Evolutionary conservation across 2,329 filamentous ascomycete species (phyloP).

Genomic region (Verticillium alfalfae): DNA sequence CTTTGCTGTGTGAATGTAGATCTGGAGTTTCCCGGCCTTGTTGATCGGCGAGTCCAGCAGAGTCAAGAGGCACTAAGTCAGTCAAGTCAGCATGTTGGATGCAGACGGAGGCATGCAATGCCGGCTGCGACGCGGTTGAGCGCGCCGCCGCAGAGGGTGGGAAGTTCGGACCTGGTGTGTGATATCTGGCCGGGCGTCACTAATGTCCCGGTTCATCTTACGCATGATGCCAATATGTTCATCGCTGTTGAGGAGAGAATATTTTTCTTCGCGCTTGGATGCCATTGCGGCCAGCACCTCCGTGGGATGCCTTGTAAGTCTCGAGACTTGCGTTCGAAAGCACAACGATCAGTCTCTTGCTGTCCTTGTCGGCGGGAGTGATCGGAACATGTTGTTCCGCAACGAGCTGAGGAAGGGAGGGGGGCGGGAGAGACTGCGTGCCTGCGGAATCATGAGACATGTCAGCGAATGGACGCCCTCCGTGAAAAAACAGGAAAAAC

Average conservation of each 20-base stretch:
- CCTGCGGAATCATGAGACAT: conserved; percentile 42
- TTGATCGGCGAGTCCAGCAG: conserved; percentile 97
- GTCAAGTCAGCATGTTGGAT: conserved; percentile 40
- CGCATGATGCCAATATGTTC: conserved; percentile 99
- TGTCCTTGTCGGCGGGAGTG: conserved; percentile 79
- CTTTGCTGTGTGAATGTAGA: conserved; percentile 97
- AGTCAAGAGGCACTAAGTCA: conserved; percentile 80
- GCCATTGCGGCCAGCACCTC: conserved; percentile 57
- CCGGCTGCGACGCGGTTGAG: background rate
- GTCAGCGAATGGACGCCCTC: conserved; percentile 8
- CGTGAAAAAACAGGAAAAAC: background rate
- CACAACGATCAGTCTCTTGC: conserved; percentile 87
- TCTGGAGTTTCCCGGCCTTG: conserved; percentile 95
- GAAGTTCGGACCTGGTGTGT: conserved; percentile 79
- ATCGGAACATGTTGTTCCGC: conserved; percentile 90
- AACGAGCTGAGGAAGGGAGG: conserved; percentile 82
- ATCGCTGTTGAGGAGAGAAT: conserved; percentile 95
- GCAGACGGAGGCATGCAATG: conserved; percentile 20
- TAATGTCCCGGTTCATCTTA: conserved; percentile 99
- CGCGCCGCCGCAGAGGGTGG: conserved; percentile 2
- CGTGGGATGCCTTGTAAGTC: conserved; percentile 88
- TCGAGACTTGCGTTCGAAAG: conserved; percentile 96
- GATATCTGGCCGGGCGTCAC: conserved; percentile 94
- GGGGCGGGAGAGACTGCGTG: conserved; percentile 92
- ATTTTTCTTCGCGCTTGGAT: conserved; percentile 83